Conservation (phyloP, 176 grass and related monocot genomes). For the Oryza coarctata region DNA sequence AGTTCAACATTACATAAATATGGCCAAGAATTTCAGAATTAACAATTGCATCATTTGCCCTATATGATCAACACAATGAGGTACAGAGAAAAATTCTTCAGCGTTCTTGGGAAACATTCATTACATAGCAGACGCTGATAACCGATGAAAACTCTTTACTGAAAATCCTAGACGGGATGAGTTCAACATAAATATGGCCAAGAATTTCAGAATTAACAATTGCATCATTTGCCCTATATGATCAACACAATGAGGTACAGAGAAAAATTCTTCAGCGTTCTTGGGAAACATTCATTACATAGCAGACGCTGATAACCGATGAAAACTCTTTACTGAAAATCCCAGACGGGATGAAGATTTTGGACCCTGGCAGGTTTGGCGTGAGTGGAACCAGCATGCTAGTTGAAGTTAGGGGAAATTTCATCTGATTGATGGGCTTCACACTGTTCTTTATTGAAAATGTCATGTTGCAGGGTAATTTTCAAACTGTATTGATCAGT, state of each 20-base stretch:
- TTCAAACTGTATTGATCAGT: not conserved
- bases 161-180: not conserved
- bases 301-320: not conserved
- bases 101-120: not conserved
- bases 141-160: not conserved
- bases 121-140: not conserved
- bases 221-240: not conserved
- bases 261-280: not conserved
- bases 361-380: not conserved
- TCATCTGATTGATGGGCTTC: not conserved
- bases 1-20: conserved; percentile 22
- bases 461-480: not conserved
- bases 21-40: not conserved
- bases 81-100: not conserved
- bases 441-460: not conserved
- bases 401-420: not conserved
- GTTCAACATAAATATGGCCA: no score
- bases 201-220: no score
- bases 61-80: not conserved
- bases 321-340: not conserved
- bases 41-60: not conserved
- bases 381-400: not conserved
- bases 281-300: not conserved
- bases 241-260: conserved; percentile 1
- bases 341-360: not conserved